Percentiles rank a stretch among this genome's conserved stretches.
These are phyloP conservation scores for Irpex rosettiformis DNA, from an alignment of 1,284 basidiomycete species.

Conservation along the genomic window DNA sequence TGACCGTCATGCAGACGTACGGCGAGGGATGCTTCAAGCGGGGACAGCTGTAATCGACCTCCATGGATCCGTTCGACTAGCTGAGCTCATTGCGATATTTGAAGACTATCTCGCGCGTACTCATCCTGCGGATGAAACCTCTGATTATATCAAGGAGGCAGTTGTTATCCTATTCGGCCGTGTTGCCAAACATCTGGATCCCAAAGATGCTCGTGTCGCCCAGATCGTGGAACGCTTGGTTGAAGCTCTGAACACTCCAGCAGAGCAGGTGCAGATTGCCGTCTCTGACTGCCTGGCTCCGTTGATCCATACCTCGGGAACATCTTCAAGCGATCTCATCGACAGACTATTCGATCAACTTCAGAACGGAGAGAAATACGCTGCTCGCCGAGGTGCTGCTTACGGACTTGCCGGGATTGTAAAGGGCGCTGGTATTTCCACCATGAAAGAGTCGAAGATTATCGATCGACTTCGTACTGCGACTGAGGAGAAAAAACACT, in stretches of 20 bases:
- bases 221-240: slow-evolving; percentile 89
- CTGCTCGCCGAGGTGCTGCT: slow-evolving; percentile 88
- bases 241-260: slow-evolving; percentile 90
- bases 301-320: slow-evolving; percentile 72
- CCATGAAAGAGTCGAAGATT: slow-evolving; percentile 83
- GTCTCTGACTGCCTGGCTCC: slow-evolving; percentile 94
- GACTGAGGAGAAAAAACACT: slow-evolving; percentile 87
- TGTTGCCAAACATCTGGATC: slow-evolving; percentile 84
- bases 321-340: slow-evolving; percentile 66
- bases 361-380: slow-evolving; percentile 83
- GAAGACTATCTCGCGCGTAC: slow-evolving; percentile 76
- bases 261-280: slow-evolving; percentile 95
- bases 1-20: slow-evolving; percentile 81
- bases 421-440: slow-evolving; percentile 84
- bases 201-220: slow-evolving; percentile 66
- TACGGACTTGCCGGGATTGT: slow-evolving; percentile 95
- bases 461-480: slow-evolving; percentile 75
- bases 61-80: slow-evolving; percentile 74
- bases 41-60: slow-evolving; percentile 82
- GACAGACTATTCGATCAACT: slow-evolving; percentile 78
- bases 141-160: slow-evolving; percentile 91
- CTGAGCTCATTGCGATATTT: slow-evolving; percentile 81
- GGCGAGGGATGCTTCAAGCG: slow-evolving; percentile 85
- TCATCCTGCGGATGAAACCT: slow-evolving; percentile 63
- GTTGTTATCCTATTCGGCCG: slow-evolving; percentile 95